Evolutionary conservation across 768 basidiomycete species (phyloP).

Genomic region (Rhodotorula sphaerocarpa): DNA sequence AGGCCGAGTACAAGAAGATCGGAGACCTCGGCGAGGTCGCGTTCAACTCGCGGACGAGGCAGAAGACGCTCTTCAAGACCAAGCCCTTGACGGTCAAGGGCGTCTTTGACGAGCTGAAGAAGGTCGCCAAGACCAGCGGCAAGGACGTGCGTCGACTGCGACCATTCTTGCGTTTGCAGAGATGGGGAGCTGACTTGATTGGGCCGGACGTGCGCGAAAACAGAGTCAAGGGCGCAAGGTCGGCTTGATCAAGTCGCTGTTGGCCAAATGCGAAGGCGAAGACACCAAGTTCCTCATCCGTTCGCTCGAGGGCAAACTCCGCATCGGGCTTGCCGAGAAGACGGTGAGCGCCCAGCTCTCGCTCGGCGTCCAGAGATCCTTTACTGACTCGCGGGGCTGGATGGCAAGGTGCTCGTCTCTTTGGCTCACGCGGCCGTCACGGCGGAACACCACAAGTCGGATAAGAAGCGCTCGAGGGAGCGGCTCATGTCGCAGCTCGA

Average conservation of each 20-base stretch:
- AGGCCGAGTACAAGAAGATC: conserved; percentile 84
- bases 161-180: neutral
- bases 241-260: conserved; percentile 81
- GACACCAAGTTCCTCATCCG: conserved; percentile 97
- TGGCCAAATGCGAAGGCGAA: conserved; percentile 76
- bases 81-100: conserved; percentile 78
- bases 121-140: conserved; percentile 66
- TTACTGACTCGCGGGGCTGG: too few species aligned
- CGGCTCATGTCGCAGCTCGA: conserved; percentile 65
- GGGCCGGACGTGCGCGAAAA: too few species aligned
- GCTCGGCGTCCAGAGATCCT: too few species aligned
- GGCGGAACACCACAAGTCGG: conserved; percentile 43
- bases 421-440: conserved; percentile 82
- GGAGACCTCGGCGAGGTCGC: conserved; percentile 94
- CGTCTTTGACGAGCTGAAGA: conserved; percentile 80
- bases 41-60: conserved; percentile 58
- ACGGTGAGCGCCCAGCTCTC: conserved; percentile 49
- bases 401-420: conserved; percentile 61
- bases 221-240: conserved; percentile 95
- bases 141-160: conserved; percentile 9
- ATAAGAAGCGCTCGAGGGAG: conserved; percentile 64
- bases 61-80: conserved; percentile 88
- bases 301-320: conserved; percentile 88
- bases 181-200: too few species aligned
- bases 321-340: conserved; percentile 93